Base-by-base conservation (phyloP, 192 early-diverging fungal species). In the Backusella liffmaniae region DNA sequence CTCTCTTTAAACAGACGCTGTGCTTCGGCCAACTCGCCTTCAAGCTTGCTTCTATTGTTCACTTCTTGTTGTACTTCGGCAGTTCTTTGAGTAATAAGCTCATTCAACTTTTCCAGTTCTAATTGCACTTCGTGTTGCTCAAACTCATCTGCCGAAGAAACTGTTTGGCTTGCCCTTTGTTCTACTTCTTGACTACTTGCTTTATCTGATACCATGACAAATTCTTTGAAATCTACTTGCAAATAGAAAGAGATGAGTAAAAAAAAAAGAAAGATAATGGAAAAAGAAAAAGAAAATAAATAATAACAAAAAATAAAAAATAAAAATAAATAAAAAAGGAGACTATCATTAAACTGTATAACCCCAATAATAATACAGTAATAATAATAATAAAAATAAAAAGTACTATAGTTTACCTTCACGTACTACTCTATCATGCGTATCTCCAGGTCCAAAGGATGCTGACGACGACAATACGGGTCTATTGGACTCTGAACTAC, bases 1-100 rank as follows among this genome's bases (percentile, higher is more conserved):
- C 76, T 73, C 49, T 73, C 78, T 59, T 77, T 73, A 32, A 78
- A 76, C n/a, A 69, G 8, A n/a, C 73, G 66, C n/a, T 69, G 66
- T 5, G 80, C 73, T 36, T 81, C 76, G 1, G 46, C 76, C 51
- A 81, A 30, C 35, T 77, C 73, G 16, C 35, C 18, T 39, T 81
- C 68, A 3, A 75, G 67, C 13, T 53, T 49, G 41, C 75, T n/a
- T 35, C 69, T 73, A 4, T 44, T 67, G 21, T 79, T 67, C 8
- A 46, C 35, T 49, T 79, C 73, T 18, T 34, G n/a, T 30, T 49
- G 35, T 15, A 79, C 51, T 32, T 79, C 71, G 10, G 39, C 21
- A 44, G 46, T 67, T 35, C 13, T 66, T 32, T 37, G 66, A 6
- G 66, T n/a, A 46, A 79, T 79, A 5, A 44, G n/a, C 15, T 53